phyloP scores from a whole-genome alignment of 176 grass and related monocot species.

The Tuctoria greenei region DNA sequence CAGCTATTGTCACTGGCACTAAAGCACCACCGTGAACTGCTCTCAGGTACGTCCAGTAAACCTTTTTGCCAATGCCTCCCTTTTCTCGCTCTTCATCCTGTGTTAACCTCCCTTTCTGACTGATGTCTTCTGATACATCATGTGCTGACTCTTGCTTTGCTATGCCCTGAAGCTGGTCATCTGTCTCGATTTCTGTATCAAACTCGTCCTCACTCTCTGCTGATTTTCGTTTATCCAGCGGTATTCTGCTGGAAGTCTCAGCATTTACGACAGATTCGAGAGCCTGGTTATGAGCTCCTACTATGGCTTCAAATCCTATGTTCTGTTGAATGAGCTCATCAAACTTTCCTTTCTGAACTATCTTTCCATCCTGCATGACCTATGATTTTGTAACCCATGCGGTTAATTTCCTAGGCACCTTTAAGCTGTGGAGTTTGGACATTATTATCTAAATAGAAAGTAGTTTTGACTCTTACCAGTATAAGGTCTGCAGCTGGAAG shows the following conservation, averaged over 20 bases:
- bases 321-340: conserved; percentile 86
- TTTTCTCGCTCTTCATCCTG: conserved; percentile 96
- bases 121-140: conserved; percentile 59
- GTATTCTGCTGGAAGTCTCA: conserved; percentile 78
- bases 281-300: conserved; percentile 90
- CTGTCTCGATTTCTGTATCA: conserved; percentile 43
- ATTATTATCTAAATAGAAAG: conserved; percentile 1
- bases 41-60: conserved; percentile 86
- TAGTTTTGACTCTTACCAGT: conserved; percentile 57
- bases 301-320: conserved; percentile 83
- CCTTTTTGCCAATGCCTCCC: conserved; percentile 77
- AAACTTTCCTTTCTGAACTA: conserved; percentile 76
- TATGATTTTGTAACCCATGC: conserved; percentile 45
- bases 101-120: conserved; percentile 75
- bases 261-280: conserved; percentile 81
- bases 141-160: conserved; percentile 79
- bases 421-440: conserved; percentile 2
- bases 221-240: conserved; percentile 30
- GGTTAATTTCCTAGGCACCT: conserved; percentile 35
- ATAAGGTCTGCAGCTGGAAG: conserved; percentile 90
- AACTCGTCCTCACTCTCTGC: conserved; percentile 47
- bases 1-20: conserved; percentile 61
- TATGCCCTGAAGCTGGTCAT: conserved; percentile 64
- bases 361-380: conserved; percentile 92
- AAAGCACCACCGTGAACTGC: conserved; percentile 70